These are phyloP conservation scores for Punctularia strigosozonata DNA, from an alignment of 768 basidiomycete genomes.

Conservation along the genomic window DNA sequence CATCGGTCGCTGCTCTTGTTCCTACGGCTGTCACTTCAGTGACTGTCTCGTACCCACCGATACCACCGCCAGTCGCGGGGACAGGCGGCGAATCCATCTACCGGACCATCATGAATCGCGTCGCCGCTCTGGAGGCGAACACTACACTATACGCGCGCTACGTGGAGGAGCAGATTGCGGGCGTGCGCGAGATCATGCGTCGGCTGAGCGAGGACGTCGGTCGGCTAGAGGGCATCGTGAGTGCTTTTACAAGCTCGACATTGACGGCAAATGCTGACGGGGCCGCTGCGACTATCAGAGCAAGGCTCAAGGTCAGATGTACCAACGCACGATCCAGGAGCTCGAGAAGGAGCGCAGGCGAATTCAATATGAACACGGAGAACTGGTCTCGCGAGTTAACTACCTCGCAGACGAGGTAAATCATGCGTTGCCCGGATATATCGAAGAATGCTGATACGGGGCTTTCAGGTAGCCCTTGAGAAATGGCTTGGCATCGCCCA, in stretches of 20 bases:
- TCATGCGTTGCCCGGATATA: background rate
- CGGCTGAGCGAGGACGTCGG: slow-evolving; percentile 72
- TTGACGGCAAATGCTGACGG: background rate
- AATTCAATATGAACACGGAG: slow-evolving; percentile 59
- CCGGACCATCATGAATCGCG: slow-evolving; percentile 89
- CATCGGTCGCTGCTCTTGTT: slow-evolving; percentile 2
- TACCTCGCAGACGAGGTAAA: slow-evolving; percentile 71
- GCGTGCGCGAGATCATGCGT: slow-evolving; percentile 62
- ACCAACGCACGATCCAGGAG: slow-evolving; percentile 51
- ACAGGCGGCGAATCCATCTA: slow-evolving; percentile 84
- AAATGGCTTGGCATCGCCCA: slow-evolving; percentile 86
- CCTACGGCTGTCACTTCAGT: slow-evolving; percentile 3
- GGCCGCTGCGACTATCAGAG: slow-evolving; percentile 35
- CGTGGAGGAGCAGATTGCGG: slow-evolving; percentile 78
- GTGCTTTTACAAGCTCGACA: slow-evolving; percentile 14
- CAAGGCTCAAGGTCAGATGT: slow-evolving; percentile 56
- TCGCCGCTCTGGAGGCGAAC: slow-evolving; percentile 76
- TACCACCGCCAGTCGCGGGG: slow-evolving; percentile 11
- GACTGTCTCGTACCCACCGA: slow-evolving; percentile 10
- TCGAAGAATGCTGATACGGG: background rate
- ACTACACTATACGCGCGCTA: slow-evolving; percentile 77
- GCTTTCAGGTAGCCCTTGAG: slow-evolving; percentile 63
- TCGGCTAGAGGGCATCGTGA: slow-evolving; percentile 61
- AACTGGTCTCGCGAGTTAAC: slow-evolving; percentile 59
- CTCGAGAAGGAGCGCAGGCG: slow-evolving; percentile 57